These are phyloP conservation scores for Halocafeteria seosinensis DNA, from an alignment of 108 stramenopile species.

Conservation along the genomic window DNA sequence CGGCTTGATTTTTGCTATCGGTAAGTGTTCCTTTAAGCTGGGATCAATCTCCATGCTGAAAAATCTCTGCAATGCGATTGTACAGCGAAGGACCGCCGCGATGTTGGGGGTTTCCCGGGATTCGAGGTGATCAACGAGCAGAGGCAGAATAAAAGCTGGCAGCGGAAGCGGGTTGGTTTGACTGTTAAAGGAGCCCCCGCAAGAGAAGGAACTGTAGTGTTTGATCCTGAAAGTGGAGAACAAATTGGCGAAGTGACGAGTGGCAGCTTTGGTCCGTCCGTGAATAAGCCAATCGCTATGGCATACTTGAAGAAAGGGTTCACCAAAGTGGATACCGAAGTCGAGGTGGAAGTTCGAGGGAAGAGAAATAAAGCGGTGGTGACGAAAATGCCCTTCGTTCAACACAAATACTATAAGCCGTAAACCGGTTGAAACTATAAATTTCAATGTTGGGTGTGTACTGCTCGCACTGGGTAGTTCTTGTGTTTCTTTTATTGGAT, in stretches of 20 bases:
- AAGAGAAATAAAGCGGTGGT: slow-evolving; percentile 70
- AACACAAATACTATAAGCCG: slow-evolving; percentile 58
- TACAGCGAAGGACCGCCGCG: slow-evolving; percentile 60
- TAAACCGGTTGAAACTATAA: too few relatives aligned
- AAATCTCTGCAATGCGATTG: too few relatives aligned
- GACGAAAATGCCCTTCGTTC: slow-evolving; percentile 91
- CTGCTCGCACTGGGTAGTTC: too few relatives aligned
- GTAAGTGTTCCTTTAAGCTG: slow-evolving; percentile 13
- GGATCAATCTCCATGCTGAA: too few relatives aligned
- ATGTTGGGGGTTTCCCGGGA: slow-evolving; percentile 79
- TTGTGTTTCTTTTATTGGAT: too few relatives aligned
- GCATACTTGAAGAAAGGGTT: slow-evolving; percentile 69
- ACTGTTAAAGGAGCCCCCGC: slow-evolving; percentile 90
- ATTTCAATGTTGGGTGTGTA: too few relatives aligned
- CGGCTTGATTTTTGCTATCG: slow-evolving; percentile 78
- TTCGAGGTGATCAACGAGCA: slow-evolving; percentile 70
- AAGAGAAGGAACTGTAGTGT: too few relatives aligned
- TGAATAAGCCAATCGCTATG: slow-evolving; percentile 91
- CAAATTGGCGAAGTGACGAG: slow-evolving; percentile 78
- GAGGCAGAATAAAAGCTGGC: slow-evolving; percentile 65
- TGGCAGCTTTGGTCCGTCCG: slow-evolving; percentile 74
- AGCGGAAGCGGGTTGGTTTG: slow-evolving; percentile 77
- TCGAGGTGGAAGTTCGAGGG: slow-evolving; percentile 59
- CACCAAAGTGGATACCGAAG: slow-evolving; percentile 60
- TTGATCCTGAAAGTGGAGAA: too few relatives aligned